Percentiles rank a stretch among this genome's conserved stretches.
Evolutionary conservation across 371 early-diverging fungal genomes (phyloP).

Genomic region (Lichtheimia ramosa): DNA sequence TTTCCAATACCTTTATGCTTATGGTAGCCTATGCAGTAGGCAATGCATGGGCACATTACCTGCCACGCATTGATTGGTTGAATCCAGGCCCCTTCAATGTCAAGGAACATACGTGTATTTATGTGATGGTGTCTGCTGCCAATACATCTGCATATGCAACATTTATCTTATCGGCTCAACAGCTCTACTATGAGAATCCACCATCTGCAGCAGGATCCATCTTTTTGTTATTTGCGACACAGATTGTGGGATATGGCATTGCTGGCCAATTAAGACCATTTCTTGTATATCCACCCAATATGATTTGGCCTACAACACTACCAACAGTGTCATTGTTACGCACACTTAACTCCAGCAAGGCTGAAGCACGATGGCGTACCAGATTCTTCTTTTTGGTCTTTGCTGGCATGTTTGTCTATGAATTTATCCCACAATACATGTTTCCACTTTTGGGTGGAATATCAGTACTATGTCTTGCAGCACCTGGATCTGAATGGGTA

Average conservation of each 20-base stretch:
- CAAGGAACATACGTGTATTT: conserved; percentile 45
- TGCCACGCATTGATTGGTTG: conserved; percentile 31
- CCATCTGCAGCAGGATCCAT: conserved; percentile 48
- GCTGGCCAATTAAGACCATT: conserved; percentile 77
- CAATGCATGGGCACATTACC: conserved; percentile 25
- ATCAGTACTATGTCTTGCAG: conserved; percentile 49
- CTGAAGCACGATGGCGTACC: conserved; percentile 63
- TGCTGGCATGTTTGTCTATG: conserved; percentile 35
- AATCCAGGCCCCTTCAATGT: conserved; percentile 50
- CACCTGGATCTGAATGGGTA: conserved; percentile 47
- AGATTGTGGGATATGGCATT: conserved; percentile 83
- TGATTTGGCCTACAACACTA: conserved; percentile 88
- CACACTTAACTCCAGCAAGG: conserved; percentile 65
- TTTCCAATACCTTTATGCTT: conserved; percentile 44
- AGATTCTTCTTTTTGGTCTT: conserved; percentile 55
- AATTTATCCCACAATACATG: conserved; percentile 51
- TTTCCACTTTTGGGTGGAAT: conserved; percentile 49
- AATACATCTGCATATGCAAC: conserved; percentile 48
- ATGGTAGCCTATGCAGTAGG: conserved; percentile 43
- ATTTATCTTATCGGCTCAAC: conserved; percentile 57
- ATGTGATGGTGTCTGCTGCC: conserved; percentile 38
- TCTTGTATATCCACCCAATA: conserved; percentile 78
- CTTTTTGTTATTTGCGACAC: conserved; percentile 60
- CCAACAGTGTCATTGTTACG: conserved; percentile 74
- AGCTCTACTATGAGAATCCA: conserved; percentile 48